A percentile compares a stretch with the other conserved stretches of the same genome.
phyloP scores from a whole-genome alignment of 2,329 filamentous ascomycete species.

The Paraphaeosphaeria minitans region DNA sequence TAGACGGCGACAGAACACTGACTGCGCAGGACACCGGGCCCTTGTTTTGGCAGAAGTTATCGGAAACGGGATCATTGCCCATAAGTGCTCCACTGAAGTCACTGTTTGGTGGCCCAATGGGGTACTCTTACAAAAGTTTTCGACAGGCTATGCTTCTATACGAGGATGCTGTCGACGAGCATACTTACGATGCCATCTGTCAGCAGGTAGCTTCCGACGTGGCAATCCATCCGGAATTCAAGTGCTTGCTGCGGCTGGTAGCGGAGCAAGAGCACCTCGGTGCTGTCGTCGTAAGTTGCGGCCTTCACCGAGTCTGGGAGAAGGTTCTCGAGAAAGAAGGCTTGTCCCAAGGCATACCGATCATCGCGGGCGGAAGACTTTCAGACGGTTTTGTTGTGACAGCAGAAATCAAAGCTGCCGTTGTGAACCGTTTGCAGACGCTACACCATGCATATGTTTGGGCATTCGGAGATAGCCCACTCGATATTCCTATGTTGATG shows the following conservation, averaged over 20 bases:
- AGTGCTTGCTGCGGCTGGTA: slow-evolving; percentile 48
- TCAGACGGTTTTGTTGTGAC: slow-evolving; percentile 58
- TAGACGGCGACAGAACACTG: slow-evolving; percentile 66
- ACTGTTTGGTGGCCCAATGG: slow-evolving; percentile 53
- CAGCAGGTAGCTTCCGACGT: slow-evolving; percentile 50
- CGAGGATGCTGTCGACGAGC: slow-evolving; percentile 49
- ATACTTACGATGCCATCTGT: slow-evolving; percentile 54
- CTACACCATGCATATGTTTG: slow-evolving; percentile 50
- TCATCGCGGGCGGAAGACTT: slow-evolving; percentile 60
- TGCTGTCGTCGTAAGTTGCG: slow-evolving; percentile 61
- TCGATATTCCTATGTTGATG: slow-evolving; percentile 64
- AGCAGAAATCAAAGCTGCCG: slow-evolving; percentile 53
- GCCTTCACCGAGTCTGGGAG: slow-evolving; percentile 61
- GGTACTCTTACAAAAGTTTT: slow-evolving; percentile 62
- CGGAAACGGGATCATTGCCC: neutral
- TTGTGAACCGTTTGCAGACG: slow-evolving; percentile 48
- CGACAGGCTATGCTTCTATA: slow-evolving; percentile 60
- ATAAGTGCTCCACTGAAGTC: slow-evolving; percentile 43
- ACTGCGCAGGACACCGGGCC: slow-evolving; percentile 55
- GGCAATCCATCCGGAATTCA: slow-evolving; percentile 56
- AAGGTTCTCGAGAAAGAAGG: slow-evolving; percentile 54
- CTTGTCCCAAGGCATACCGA: slow-evolving; percentile 50
- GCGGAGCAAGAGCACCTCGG: slow-evolving; percentile 46
- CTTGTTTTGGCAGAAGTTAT: slow-evolving; percentile 55
- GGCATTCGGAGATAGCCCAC: slow-evolving; percentile 65